Evolutionary conservation across 768 basidiomycete genomes (phyloP).

Genomic region (Termitomyces sp.): DNA sequence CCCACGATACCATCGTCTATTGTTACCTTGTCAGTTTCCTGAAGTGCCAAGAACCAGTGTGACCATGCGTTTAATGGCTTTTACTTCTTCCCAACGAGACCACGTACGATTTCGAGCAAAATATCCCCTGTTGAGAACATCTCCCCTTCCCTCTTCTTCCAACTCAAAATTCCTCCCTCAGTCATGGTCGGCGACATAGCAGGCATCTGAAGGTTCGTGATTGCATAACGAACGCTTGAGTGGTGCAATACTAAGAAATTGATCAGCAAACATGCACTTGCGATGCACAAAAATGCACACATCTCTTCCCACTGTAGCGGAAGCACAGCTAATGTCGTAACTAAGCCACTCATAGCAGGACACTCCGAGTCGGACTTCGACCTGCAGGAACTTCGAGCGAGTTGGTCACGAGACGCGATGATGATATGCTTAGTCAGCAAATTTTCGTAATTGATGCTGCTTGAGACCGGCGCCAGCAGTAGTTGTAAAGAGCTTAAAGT

Average conservation of each 20-base stretch:
- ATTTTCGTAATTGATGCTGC: slow-evolving; percentile 5
- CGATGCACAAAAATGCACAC: slow-evolving; percentile 3
- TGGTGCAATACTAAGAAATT: slow-evolving; percentile 48
- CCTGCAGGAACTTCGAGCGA: slow-evolving; percentile 1
- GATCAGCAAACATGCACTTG: not conserved
- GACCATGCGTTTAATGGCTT: not conserved
- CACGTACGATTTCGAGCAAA: slow-evolving; percentile 80
- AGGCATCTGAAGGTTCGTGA: slow-evolving; percentile 84
- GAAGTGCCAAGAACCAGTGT: not conserved
- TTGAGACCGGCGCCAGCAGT: not conserved
- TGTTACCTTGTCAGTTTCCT: slow-evolving; percentile 95
- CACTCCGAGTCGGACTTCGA: too few relatives aligned
- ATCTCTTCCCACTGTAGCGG: slow-evolving; percentile 5
- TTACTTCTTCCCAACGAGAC: not conserved
- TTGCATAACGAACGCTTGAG: slow-evolving; percentile 47
- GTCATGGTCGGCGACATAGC: slow-evolving; percentile 99
- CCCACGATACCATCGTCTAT: slow-evolving; percentile 95
- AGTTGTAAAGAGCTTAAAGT: not conserved
- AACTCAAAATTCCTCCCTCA: slow-evolving; percentile 85
- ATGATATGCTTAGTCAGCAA: slow-evolving; percentile 10
- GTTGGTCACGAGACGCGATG: slow-evolving; percentile 12
- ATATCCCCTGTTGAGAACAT: slow-evolving; percentile 79
- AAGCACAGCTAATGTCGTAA: slow-evolving; percentile 7
- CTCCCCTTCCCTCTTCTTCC: slow-evolving; percentile 90
- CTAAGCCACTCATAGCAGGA: slow-evolving; percentile 7